Conservation (phyloP, 208 protist species). For the Endotrypanum monterogeii region DNA sequence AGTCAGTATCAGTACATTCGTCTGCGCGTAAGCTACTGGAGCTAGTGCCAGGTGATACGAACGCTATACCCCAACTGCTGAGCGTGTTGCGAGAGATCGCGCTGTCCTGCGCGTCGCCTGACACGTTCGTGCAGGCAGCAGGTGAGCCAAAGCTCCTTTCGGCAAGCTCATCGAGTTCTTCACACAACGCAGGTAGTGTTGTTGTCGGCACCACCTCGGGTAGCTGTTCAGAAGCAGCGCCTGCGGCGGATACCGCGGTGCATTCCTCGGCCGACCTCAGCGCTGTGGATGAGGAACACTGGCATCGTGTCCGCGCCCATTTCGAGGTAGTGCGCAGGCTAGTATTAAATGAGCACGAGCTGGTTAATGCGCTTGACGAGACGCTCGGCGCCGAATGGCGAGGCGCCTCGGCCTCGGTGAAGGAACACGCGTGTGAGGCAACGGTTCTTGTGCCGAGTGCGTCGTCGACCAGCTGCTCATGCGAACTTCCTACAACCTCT, state of each 20-base stretch:
- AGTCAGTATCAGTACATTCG: background rate
- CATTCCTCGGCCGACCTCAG: background rate
- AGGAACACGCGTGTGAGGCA: background rate
- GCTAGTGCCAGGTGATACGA: slow-evolving; percentile 43
- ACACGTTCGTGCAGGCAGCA: slow-evolving; percentile 17
- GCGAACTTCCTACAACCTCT: background rate
- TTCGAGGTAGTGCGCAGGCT: slow-evolving; percentile 33
- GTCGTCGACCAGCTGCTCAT: background rate
- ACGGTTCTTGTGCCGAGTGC: background rate
- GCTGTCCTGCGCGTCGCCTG: slow-evolving; percentile 42
- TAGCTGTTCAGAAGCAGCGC: background rate
- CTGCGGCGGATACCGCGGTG: background rate
- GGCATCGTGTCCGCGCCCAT: slow-evolving; percentile 42
- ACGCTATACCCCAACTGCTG: slow-evolving; percentile 40
- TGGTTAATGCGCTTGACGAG: slow-evolving; percentile 37
- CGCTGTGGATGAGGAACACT: slow-evolving; percentile 39
- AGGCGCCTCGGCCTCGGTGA: background rate
- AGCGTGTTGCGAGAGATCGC: slow-evolving; percentile 52
- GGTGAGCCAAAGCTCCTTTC: background rate
- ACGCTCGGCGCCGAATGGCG: slow-evolving; percentile 49
- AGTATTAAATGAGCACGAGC: slow-evolving; percentile 53
- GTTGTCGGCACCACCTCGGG: background rate
- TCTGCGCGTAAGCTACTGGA: slow-evolving; percentile 24
- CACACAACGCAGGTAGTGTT: background rate
- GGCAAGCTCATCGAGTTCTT: background rate